These are phyloP conservation scores for Lactarius trivialis DNA, from an alignment of 768 basidiomycete genomes.

Conservation along the genomic window DNA sequence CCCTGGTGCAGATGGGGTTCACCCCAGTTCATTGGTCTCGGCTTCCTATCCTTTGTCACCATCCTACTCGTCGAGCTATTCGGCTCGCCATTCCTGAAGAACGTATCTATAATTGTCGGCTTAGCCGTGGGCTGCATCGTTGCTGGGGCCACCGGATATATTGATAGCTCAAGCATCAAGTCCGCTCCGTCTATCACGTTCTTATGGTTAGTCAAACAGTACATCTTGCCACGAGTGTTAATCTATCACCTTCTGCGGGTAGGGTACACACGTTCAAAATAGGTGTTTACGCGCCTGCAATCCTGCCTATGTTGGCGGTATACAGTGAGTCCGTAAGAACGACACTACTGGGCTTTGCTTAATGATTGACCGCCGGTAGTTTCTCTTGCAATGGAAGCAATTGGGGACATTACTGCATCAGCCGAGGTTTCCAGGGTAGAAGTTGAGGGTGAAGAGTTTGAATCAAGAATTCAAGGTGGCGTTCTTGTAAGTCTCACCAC, in stretches of 20 bases:
- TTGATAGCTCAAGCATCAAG: constrained; percentile 57
- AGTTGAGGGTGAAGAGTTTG: constrained; percentile 71
- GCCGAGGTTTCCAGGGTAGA: constrained; percentile 73
- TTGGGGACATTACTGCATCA: constrained; percentile 78
- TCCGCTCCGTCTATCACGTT: constrained; percentile 75
- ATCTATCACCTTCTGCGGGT: neutral
- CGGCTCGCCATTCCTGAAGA: constrained; percentile 81
- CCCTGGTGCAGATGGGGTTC: constrained; percentile 56
- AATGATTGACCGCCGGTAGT: constrained; percentile 34
- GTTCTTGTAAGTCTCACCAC: constrained; percentile 45
- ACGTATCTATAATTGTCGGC: constrained; percentile 70
- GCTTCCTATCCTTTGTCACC: constrained; percentile 72
- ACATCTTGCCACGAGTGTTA: neutral
- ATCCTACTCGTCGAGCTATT: constrained; percentile 79
- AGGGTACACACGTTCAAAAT: constrained; percentile 77
- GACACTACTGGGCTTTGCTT: neutral
- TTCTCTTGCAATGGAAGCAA: constrained; percentile 75
- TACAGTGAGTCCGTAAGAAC: constrained; percentile 37
- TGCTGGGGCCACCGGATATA: constrained; percentile 72
- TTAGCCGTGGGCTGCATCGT: constrained; percentile 75
- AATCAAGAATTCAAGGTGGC: constrained; percentile 78
- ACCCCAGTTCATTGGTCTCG: constrained; percentile 79
- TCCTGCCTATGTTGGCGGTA: constrained; percentile 55
- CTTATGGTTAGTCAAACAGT: constrained; percentile 44
- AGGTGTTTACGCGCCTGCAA: constrained; percentile 63